A percentile compares a stretch with the other conserved stretches of the same genome.
These are phyloP conservation scores for Globisporangium sylvaticum DNA, from an alignment of 352 stramenopile species.

Conservation along the genomic window DNA sequence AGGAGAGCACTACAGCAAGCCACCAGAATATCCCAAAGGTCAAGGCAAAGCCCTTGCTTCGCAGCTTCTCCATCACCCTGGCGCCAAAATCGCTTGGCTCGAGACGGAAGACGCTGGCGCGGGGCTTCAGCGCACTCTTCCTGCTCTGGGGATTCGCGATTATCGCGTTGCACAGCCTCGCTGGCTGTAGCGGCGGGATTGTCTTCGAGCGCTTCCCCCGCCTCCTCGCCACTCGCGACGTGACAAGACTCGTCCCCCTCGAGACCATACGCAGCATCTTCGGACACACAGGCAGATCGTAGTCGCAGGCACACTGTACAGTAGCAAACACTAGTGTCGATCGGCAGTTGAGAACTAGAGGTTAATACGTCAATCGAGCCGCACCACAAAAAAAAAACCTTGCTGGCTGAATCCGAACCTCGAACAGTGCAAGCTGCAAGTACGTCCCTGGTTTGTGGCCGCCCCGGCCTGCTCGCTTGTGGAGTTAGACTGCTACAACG, in stretches of 20 bases:
- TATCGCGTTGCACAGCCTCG: neutral
- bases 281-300: too few species aligned
- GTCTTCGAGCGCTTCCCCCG: too few species aligned
- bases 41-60: neutral
- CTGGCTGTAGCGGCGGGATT: too few species aligned
- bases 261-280: too few species aligned
- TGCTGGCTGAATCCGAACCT: neutral
- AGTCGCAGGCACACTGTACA: too few species aligned
- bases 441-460: neutral
- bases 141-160: neutral
- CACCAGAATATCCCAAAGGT: neutral
- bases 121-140: slow-evolving; percentile 1
- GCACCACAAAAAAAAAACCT: too few species aligned
- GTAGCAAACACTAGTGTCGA: too few species aligned
- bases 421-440: neutral
- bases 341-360: too few species aligned
- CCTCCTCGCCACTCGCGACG: too few species aligned
- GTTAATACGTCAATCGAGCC: too few species aligned
- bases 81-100: neutral
- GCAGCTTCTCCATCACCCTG: neutral
- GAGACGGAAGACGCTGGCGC: neutral
- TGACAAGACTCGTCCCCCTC: too few species aligned
- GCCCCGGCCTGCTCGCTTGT: neutral
- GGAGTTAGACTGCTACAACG: neutral
- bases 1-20: neutral